Conservation (phyloP, 179 eudicot genomes). For the Silene coronaria region DNA sequence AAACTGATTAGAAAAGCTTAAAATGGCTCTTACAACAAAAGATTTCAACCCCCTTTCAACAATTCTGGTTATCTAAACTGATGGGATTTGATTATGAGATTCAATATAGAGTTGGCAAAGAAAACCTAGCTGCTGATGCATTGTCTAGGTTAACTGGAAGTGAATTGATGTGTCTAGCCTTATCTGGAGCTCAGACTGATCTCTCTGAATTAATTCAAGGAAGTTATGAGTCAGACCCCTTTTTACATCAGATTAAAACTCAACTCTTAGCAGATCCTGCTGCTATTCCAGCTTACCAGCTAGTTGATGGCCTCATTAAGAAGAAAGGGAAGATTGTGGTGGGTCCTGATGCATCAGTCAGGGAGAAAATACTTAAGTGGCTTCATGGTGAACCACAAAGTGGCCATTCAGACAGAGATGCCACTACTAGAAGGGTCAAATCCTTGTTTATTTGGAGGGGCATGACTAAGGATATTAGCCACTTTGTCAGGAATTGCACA, state of each 20-base stretch:
- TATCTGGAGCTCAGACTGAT: background rate
- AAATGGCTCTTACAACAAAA: background rate
- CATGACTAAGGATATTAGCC: too few species aligned
- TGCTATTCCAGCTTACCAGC: slow-evolving; percentile 1
- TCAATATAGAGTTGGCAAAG: background rate
- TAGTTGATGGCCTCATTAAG: background rate
- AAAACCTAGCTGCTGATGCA: background rate
- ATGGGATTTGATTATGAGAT: too few species aligned
- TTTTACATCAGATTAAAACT: background rate
- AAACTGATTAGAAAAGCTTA: too few species aligned
- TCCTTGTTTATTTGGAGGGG: background rate
- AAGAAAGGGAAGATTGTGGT: background rate
- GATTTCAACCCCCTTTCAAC: background rate
- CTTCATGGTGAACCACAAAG: background rate
- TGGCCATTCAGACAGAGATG: background rate
- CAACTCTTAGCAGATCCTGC: background rate
- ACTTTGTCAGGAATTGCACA: too few species aligned
- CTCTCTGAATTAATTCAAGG: background rate
- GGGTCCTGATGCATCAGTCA: background rate
- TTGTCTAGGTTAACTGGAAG: background rate
- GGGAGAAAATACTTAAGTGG: background rate
- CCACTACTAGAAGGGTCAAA: background rate
- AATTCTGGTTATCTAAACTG: too few species aligned
- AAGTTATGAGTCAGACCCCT: background rate
- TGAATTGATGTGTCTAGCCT: background rate